Evolutionary conservation across 768 basidiomycete species (phyloP), one percentile per base, ranked within the genome.

Genomic region (Serendipita sp.): DNA sequence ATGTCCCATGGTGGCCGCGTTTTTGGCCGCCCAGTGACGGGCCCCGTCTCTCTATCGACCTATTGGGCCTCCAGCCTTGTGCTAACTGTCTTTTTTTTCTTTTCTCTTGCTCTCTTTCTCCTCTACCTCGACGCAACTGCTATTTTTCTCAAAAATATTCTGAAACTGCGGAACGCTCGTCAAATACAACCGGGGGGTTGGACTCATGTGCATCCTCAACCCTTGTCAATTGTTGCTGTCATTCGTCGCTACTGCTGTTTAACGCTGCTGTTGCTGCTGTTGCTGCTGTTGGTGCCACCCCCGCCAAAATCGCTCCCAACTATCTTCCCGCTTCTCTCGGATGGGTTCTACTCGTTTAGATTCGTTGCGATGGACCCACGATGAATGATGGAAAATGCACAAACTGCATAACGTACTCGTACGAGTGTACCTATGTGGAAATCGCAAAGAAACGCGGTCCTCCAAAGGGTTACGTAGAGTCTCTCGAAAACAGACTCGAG

Each of bases 351-450:
- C 5, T 18, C 48, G 8, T 8, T 36, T 36, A 60, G 56, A 60
- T 60, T 35, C 56, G 56, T 36, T 60, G 56, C 56, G 56, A 60
- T 60, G 56, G 56, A n/a, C 56, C 56, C 13, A 60, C 56, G 68
- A 82, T 81, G 81, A 78, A 80, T 16, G 79, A 78, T 38, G 83
- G 83, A 70, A 74, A 77, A 48, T 88, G 85, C 69, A 81, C 81
- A 2, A 85, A 85, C 69, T 87, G 85, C 69, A 75, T 79, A 28
- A 77, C 83, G 28, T 82, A 77, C 67, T 77, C 78, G 62, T 74
- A 78, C 44, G 80, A 85, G 18, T 88, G 86, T 71, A 85, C 83
- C 1, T 86, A 87, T 70, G 78, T 81, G 64, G 84, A 86, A 73
- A 80, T 83, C 18, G 81, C 83, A 10, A 86, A 85, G 67, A 84